phyloP scores from a whole-genome alignment of 495 filamentous ascomycete genomes.

The Talaromyces thailandensis region DNA sequence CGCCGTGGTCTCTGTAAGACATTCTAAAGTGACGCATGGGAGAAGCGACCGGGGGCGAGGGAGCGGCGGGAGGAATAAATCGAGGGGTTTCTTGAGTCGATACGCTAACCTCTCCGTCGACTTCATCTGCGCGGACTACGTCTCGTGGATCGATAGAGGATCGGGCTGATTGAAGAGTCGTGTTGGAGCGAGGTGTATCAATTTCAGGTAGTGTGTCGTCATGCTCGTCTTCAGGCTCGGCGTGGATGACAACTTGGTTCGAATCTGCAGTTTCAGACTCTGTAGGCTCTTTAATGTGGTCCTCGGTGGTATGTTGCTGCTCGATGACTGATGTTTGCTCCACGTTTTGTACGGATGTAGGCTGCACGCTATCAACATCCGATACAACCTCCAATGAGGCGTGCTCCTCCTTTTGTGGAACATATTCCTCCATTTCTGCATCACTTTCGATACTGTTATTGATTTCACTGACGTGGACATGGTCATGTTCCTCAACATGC shows the following conservation, averaged over 20 bases:
- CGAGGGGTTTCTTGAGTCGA: neutral
- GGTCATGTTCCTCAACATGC: neutral
- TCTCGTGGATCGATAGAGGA: neutral
- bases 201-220: neutral
- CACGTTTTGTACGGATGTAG: neutral
- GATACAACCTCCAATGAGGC: neutral
- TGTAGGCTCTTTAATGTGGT: slow-evolving; percentile 13
- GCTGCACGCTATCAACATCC: neutral
- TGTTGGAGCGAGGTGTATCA: neutral
- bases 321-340: neutral
- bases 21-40: slow-evolving; percentile 4
- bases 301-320: slow-evolving; percentile 9
- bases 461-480: neutral
- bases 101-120: slow-evolving; percentile 3
- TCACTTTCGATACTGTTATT: neutral
- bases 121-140: slow-evolving; percentile 9
- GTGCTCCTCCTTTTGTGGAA: slow-evolving; percentile 6
- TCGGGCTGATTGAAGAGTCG: neutral
- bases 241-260: neutral
- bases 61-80: slow-evolving; percentile 10
- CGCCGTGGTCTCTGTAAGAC: slow-evolving; percentile 8
- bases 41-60: slow-evolving; percentile 10
- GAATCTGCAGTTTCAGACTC: slow-evolving; percentile 7
- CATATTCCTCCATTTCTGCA: slow-evolving; percentile 8
- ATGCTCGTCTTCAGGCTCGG: neutral